Evolutionary conservation across 768 basidiomycete genomes (phyloP), one percentile per base, ranked within the genome.

Genomic region (Rubroboletus pulcherrimus): DNA sequence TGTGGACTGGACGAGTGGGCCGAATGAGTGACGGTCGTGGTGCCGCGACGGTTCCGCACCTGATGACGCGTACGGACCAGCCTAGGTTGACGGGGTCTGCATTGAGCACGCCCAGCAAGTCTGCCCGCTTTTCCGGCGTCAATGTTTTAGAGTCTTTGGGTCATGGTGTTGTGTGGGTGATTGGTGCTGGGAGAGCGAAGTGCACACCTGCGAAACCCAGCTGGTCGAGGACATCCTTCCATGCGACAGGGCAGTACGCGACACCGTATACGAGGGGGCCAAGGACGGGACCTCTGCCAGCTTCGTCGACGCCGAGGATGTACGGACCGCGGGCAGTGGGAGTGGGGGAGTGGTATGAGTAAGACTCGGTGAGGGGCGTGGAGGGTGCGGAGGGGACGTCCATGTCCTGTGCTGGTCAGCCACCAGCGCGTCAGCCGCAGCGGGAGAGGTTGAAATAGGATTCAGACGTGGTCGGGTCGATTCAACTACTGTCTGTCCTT

Each of bases 271-370:
- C 97, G 56, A 98, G 81, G 0, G 97, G 97, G 1, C 95, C 96
- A 0, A 99, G 77, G 2, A 96, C 96, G 21, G 96, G 97, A 0
- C 97, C 97, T 52, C 97, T 80, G 0, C 97, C 97, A 0, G 97
- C 97, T 70, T 99, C 97, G 71, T 99, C 97, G n/a, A 99, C 94
- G 24, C 97, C 97, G 48, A 99, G 86, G 47, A 98, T 91, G 74
- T 95, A 97, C 0, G 89, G 88, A 0, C 91, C 91, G 1, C 71
- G 54, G 1, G 84, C 80, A 0, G 85, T 86, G 2, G 91, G 91
- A 0, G 69, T 80, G 2, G 84, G 78, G 0, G 89, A 89, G 67
- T 91, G 88, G 66, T 89, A 84, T 0, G 89, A 86, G 66, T 93
- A 93, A 0, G 91, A 91, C 10, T 81, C 77, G 6, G 75, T 77